Base-by-base conservation (phyloP, 2,329 filamentous ascomycete species). In the Pestalotiopsis fici region DNA sequence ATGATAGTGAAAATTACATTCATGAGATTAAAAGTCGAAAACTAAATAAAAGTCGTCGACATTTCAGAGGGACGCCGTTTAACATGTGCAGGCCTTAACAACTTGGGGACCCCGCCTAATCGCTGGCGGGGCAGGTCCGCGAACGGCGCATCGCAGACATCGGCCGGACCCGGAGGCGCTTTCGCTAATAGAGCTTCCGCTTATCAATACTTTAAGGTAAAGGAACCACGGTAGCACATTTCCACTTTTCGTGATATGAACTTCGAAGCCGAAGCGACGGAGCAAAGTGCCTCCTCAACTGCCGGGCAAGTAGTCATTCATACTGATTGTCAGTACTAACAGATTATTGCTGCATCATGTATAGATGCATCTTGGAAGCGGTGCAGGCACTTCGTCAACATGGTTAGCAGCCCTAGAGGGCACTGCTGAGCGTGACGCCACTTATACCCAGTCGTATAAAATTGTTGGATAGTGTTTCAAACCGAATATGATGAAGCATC, bases 101-200 rank as follows among this genome's bases (percentile, higher is more conserved):
- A 50, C 9, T 27, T 60, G 28, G 21, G 21, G n/a, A 21, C 60
- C 60, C 60, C 25, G 28, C 47, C 37, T n/a, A 43, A 25, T 18
- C 25, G 23, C 25, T 50, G 64, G 64, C 50, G 54, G 64, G 64
- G 64, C 64, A 57, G 28, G 27, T 64, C 61, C 61, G 61, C 13
- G 43, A 55, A 55, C 61, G 61, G 61, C 61, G 61, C 61, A 47
- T 23, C 39, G 57, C 47, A 47, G 18, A 54, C 28, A 64, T 64
- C 61, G 61, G 61, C 61, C 61, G 61, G 61, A 55, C 21, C 61
- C 61, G 61, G 50, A 35, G 28, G 27, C 15, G 28, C 28, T 31
- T 21, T 60, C 25, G 21, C 57, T 60, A 60, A 27, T 31, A 50
- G 21, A 21, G 43, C 43, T 21, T 50, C 43, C 43, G 43, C 43